These are phyloP conservation scores for Gaeumannomyces tritici DNA, from an alignment of 2,329 filamentous ascomycete species.

Conservation along the genomic window DNA sequence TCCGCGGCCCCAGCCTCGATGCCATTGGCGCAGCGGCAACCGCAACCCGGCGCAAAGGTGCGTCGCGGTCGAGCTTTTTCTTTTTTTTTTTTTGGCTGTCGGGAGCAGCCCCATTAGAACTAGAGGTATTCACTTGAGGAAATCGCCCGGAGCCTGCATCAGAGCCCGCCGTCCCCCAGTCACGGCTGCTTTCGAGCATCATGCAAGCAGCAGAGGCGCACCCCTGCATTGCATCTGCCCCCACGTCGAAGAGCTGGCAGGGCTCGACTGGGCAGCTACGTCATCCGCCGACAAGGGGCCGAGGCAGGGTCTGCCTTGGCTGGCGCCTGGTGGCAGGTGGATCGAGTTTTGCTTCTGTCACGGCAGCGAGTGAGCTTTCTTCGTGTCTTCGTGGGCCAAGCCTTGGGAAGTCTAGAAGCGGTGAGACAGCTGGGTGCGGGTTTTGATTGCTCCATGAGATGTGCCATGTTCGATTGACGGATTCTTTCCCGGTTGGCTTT, in stretches of 20 bases:
- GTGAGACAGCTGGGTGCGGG: neutral
- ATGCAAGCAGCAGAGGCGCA: neutral
- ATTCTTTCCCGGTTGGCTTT: too few relatives aligned
- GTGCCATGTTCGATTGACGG: too few relatives aligned
- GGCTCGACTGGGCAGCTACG: neutral
- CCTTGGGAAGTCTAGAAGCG: neutral
- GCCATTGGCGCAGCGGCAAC: too few relatives aligned
- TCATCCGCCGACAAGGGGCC: neutral
- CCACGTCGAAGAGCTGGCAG: neutral
- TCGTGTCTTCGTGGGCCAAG: neutral
- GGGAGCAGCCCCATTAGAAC: too few relatives aligned
- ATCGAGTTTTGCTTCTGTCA: neutral
- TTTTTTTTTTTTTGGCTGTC: too few relatives aligned
- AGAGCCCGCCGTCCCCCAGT: neutral
- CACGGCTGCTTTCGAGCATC: neutral
- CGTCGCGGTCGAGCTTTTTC: neutral
- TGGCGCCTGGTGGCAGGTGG: neutral
- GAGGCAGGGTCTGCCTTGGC: neutral
- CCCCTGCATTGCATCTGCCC: neutral
- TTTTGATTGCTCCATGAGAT: too few relatives aligned
- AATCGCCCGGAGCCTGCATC: neutral
- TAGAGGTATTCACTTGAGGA: too few relatives aligned
- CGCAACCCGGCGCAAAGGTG: neutral
- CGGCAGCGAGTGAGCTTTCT: neutral
- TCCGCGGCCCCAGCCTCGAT: neutral